phyloP scores from a whole-genome alignment of 148 eudicot genomes.

The Camellia lanceoleosa region DNA sequence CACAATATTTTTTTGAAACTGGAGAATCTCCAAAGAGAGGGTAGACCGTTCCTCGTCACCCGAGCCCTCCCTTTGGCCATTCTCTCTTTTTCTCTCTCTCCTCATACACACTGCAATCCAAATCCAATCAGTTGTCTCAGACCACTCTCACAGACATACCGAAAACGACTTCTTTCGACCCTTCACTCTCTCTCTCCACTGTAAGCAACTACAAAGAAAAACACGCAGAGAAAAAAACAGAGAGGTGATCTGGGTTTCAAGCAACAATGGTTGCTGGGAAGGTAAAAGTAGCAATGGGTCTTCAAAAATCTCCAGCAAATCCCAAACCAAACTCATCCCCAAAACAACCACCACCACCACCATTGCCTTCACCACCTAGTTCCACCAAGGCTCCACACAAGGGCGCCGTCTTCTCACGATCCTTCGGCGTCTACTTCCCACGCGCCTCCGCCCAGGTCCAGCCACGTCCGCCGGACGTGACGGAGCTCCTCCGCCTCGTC shows the following conservation, averaged over 20 bases:
- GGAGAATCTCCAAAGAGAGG: slow-evolving; percentile 15
- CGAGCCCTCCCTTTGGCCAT: slow-evolving; percentile 17
- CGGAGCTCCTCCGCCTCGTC: slow-evolving; percentile 69
- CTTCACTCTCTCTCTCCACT: not conserved
- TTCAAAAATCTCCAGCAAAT: slow-evolving; percentile 44
- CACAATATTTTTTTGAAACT: not conserved
- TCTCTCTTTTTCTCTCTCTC: not conserved
- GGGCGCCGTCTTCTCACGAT: slow-evolving; percentile 52
- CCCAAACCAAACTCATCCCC: slow-evolving; percentile 26
- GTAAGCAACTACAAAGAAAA: not conserved
- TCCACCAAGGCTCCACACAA: slow-evolving; percentile 31
- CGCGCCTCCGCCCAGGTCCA: slow-evolving; percentile 86
- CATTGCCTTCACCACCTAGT: slow-evolving; percentile 22
- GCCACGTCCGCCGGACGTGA: slow-evolving; percentile 80
- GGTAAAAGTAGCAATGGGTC: slow-evolving; percentile 63
- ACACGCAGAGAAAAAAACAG: not conserved
- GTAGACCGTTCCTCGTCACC: slow-evolving; percentile 56
- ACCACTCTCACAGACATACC: too few relatives aligned
- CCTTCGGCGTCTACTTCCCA: slow-evolving; percentile 78
- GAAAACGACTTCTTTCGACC: too few relatives aligned
- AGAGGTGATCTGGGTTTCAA: not conserved
- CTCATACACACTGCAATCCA: too few relatives aligned
- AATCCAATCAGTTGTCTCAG: too few relatives aligned
- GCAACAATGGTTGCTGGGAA: slow-evolving; percentile 77
- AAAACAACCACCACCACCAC: slow-evolving; percentile 26